Evolutionary conservation across 805 yeast species (phyloP), one percentile per base, ranked within the genome.

Genomic region (Pichia cabralensis): DNA sequence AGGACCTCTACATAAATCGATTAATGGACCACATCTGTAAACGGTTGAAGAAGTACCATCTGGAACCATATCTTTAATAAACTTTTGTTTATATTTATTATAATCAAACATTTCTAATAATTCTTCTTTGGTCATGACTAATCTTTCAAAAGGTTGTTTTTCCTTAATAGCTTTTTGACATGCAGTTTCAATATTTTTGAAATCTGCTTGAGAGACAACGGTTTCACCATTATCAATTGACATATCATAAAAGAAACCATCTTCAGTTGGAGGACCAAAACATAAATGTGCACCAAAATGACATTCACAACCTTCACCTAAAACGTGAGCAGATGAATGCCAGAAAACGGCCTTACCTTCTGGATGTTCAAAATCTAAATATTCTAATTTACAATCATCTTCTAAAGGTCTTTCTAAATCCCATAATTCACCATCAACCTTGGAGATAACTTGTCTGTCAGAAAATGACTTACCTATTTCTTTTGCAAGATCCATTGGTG

Each of bases 251-350:
- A 89, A 92, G 65, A 92, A 92, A 30, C 98, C 98, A 45, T 89
- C 97, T 36, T 80, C 85, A 41, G 96, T 89, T 58, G 98, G 98
- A 22, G 98, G 98, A 47, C 98, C 98, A 44, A 77, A 66, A 58
- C 84, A 76, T 46, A 92, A 75, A 58, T 89, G 95, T 45, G 95
- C 94, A 47, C 96, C 97, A 58, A 80, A 68, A 60, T 85, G 92
- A 60, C 96, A 80, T 65, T 92, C 98, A 67, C 95, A 82, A 31
- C 96, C 89, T 67, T 92, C 98, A 63, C 98, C 98, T 49, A 92
- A 67, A 36, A 92, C 89, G 63, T 92, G 98, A 34, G 98, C 98
- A 46, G 95, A 81, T 3, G 98, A 92, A 61, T 92, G 98, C 98
- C 98, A 92, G 65, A 92, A 92, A 23, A 89, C 97, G 45, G 77